Conservation (phyloP, 2,329 filamentous ascomycete genomes). For the Fusarium tuaranense region DNA sequence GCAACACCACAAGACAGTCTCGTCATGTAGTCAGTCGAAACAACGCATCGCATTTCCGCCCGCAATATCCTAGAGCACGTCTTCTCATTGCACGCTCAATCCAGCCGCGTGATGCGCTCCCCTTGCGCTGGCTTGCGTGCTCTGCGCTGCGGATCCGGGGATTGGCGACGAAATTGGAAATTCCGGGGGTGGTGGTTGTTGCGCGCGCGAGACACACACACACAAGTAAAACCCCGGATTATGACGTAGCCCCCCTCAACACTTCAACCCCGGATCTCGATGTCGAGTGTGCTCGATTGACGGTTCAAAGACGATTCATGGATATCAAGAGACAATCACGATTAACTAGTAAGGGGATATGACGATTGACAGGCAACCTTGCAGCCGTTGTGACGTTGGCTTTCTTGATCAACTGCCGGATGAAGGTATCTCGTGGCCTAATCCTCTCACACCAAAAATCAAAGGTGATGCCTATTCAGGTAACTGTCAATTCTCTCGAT, state of each 20-base stretch:
- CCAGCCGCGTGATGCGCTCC: constrained; percentile 20
- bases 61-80: background rate
- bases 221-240: constrained; percentile 28
- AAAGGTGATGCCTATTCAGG: constrained; percentile 2
- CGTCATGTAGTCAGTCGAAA: background rate
- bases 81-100: background rate
- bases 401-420: constrained; percentile 25
- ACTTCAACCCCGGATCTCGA: constrained; percentile 36
- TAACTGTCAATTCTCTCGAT: background rate
- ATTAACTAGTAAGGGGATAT: background rate
- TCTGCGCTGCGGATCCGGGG: background rate
- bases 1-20: background rate
- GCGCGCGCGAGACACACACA: background rate
- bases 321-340: constrained; percentile 23
- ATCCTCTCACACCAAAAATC: constrained; percentile 20
- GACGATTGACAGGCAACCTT: constrained; percentile 21
- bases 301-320: constrained; percentile 6
- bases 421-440: constrained; percentile 22
- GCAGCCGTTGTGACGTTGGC: constrained; percentile 30
- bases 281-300: constrained; percentile 14
- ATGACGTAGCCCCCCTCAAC: constrained; percentile 37
- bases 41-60: constrained; percentile 5
- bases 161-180: constrained; percentile 20
- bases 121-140: background rate
- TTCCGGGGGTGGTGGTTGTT: constrained; percentile 26